Evolutionary conservation across 2,329 filamentous ascomycete species (phyloP), one percentile per base, ranked within the genome.

Genomic region (Lachnellula cervina): DNA sequence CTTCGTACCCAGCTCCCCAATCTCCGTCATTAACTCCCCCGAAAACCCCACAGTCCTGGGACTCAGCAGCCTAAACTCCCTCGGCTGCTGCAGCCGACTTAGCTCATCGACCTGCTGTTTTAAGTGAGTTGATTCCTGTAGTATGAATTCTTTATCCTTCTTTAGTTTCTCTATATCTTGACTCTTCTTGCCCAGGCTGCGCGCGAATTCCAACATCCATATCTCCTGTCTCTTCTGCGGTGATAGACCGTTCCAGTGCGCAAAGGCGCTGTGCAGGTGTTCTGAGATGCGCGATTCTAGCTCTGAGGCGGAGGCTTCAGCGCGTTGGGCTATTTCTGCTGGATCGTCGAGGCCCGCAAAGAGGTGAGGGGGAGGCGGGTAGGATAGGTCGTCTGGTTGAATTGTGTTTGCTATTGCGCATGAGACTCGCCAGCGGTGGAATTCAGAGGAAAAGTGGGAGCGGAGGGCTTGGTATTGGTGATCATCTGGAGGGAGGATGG

Each of bases 221-320:
- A 86, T 74, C 60, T 85, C 81, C 25, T 76, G 76, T 51, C 80
- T 79, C 21, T 81, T 77, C 37, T 81, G 78, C 2, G 70, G 61
- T 0, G 84, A 72, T 25, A 94, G 75, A 1, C 76, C 76, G 51
- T 82, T 82, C 92, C 92, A 97, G 43, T 89, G 86, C 6, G 80
- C 78, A 69, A 85, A 96, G 0, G 89, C 85, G 14, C 86, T 82
- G n/a, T 88, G 81, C 5, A 96, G 71, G 69, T 97, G 93, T 56
- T 87, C 80, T 42, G 81, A 77, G 34, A 92, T 81, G 62, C 87
- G 84, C 51, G 83, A 82, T 60, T 90, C 85, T 50, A 93, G 56
- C 71, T 71, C 69, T 69, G 70, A 50, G 59, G 71, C 45, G 67
- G 70, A 58, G 48, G 73, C 71, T 60, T 70, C 65, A 16, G 69